Percentiles rank a stretch among this genome's conserved stretches.
These are phyloP conservation scores for Metschnikowia lochheadii DNA, from an alignment of 805 yeast genomes.

Conservation along the genomic window DNA sequence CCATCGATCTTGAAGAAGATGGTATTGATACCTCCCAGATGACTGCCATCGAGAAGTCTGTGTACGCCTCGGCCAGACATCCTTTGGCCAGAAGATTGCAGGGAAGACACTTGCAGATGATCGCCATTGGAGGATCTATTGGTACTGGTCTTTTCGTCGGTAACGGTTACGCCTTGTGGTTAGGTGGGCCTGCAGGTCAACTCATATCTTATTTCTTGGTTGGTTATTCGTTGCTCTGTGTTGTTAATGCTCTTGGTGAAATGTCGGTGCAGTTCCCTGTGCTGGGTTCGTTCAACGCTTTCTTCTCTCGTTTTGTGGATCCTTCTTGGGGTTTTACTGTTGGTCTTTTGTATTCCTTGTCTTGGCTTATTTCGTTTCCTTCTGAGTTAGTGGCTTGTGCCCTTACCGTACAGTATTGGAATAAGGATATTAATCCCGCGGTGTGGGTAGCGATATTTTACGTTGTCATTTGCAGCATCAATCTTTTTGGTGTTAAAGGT, in stretches of 20 bases:
- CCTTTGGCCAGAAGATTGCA: conserved; percentile 43
- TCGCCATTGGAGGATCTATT: conserved; percentile 80
- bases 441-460: conserved; percentile 38
- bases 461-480: conserved; percentile 29
- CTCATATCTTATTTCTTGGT: conserved; percentile 19
- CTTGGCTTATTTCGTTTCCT: conserved; percentile 33
- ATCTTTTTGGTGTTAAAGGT: conserved; percentile 34
- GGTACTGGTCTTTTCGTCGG: conserved; percentile 60
- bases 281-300: conserved; percentile 20
- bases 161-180: conserved; percentile 17
- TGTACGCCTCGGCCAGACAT: conserved; percentile 40
- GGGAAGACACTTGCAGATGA: conserved; percentile 62
- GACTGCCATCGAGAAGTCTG: conserved; percentile 37
- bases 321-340: conserved; percentile 23
- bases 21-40: conserved; percentile 38
- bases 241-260: conserved; percentile 21
- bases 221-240: conserved; percentile 19
- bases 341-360: conserved; percentile 23
- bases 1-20: conserved; percentile 33
- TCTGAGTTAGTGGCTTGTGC: conserved; percentile 33
- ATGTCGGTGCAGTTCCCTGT: conserved; percentile 22
- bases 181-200: conserved; percentile 21
- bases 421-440: conserved; percentile 27
- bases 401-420: conserved; percentile 36
- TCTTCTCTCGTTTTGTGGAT: conserved; percentile 20